Evolutionary conservation across 2,329 filamentous ascomycete genomes (phyloP), one percentile per base, ranked within the genome.

Genomic region (Fusarium bulbicola): DNA sequence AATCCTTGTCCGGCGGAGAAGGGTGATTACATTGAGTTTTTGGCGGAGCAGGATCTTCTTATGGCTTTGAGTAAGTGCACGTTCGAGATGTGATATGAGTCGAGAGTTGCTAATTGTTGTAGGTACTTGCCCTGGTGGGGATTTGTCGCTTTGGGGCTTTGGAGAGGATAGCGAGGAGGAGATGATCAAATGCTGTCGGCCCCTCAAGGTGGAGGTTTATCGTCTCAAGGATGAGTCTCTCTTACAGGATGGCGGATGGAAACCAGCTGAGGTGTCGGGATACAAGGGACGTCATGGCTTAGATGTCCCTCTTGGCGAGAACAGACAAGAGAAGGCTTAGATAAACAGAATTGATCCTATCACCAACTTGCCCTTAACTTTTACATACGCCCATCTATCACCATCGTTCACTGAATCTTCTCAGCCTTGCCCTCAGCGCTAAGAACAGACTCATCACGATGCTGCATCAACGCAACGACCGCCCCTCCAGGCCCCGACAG

Each of bases 91-190:
- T 7, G 20, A 7, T 3, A 2, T n/a, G 4, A 3, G 10, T 6
- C 15, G 5, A 12, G n/a, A 14, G 20, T 52, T 56, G 37, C 74
- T 77, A 26, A 78, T 15, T 9, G 3, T 34, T 5, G 42, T 18
- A 88, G 85, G 86, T 68, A 93, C 93, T 0, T 96, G 93, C 78
- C 93, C 93, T 0, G 93, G 93, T 4, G 94, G 94, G 1, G 94
- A 96, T 79, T 82, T 96, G 53, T 94, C 92, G 3, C 85, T 89
- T n/a, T 95, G 93, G 93, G 93, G 92, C 0, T 96, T 94, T 86
- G 91, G 92, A 18, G 89, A 87, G 47, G 88, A 87, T 52, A 91
- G 89, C 80, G 89, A 90, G 72, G 87, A 90, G 77, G 91, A 90
- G 59, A 94, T 93, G 88, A 80, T 88, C 74, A 89, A 89, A 66